Evolutionary conservation across 257 asterid genomes (phyloP).

Genomic region (Cruciata laevipes): DNA sequence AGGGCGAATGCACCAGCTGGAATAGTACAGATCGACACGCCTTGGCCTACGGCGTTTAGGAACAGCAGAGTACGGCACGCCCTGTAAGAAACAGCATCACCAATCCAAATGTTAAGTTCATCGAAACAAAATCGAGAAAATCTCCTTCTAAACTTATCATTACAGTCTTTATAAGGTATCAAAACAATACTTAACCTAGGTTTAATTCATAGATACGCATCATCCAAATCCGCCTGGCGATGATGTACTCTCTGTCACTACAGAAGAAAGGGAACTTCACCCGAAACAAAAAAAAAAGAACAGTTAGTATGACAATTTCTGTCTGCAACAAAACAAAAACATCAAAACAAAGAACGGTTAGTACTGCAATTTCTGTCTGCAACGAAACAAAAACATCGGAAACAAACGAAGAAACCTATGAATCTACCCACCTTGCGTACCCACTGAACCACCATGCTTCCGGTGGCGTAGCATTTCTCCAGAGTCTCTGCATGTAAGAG

Average conservation of each 20-base stretch:
- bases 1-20: constrained; percentile 85
- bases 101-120: background rate
- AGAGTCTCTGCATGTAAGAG: constrained; percentile 52
- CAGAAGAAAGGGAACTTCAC: constrained; percentile 89
- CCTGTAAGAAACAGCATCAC: constrained; percentile 29
- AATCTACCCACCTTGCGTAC: constrained; percentile 61
- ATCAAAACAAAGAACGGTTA: background rate
- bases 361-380: background rate
- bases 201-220: too few relatives aligned
- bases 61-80: constrained; percentile 57
- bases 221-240: constrained; percentile 72
- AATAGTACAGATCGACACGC: constrained; percentile 78
- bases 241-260: constrained; percentile 78
- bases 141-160: background rate
- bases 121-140: background rate
- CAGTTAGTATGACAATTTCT: background rate
- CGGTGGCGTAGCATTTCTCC: constrained; percentile 77
- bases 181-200: constrained; percentile 14
- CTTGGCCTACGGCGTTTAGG: constrained; percentile 75
- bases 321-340: background rate
- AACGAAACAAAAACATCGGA: background rate
- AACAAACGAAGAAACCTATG: background rate
- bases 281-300: constrained; percentile 17
- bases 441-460: constrained; percentile 84
- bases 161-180: too few relatives aligned